These are phyloP conservation scores for Teunomyces lycoperdinae DNA, from an alignment of 805 yeast genomes.

Conservation along the genomic window DNA sequence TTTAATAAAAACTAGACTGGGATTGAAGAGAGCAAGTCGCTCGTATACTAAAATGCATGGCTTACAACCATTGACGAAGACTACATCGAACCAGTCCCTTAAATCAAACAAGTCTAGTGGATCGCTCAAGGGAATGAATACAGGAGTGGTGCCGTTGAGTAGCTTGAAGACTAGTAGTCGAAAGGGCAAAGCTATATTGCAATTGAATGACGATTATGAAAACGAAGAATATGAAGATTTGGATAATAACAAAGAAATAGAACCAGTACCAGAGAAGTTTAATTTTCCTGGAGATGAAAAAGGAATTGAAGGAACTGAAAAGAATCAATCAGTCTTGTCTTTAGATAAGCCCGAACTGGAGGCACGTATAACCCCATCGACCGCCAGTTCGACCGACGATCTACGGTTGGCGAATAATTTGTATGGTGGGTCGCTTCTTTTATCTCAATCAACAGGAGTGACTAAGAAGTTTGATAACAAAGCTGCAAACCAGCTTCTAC, in stretches of 20 bases:
- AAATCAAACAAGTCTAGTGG: conserved; percentile 30
- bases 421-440: conserved; percentile 41
- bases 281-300: background rate
- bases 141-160: conserved; percentile 10
- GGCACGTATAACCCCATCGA: conserved; percentile 7
- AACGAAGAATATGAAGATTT: conserved; percentile 38
- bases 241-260: conserved; percentile 12
- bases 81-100: conserved; percentile 27
- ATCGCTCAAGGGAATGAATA: conserved; percentile 30
- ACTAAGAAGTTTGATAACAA: conserved; percentile 30
- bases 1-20: conserved; percentile 21
- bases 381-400: conserved; percentile 27
- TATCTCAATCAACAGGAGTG: conserved; percentile 44
- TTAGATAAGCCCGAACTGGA: conserved; percentile 2
- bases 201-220: conserved; percentile 33
- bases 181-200: conserved; percentile 39
- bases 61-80: conserved; percentile 36
- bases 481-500: conserved; percentile 4
- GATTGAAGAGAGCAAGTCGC: conserved; percentile 31
- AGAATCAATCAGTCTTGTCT: conserved; percentile 2
- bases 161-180: conserved; percentile 38
- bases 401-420: conserved; percentile 21
- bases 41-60: conserved; percentile 36
- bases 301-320: background rate
- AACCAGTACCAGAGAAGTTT: conserved; percentile 1